Percentiles rank a stretch among this genome's conserved stretches.
phyloP scores from a whole-genome alignment of 2,329 filamentous ascomycete species.

The Diaporthe australafricana region DNA sequence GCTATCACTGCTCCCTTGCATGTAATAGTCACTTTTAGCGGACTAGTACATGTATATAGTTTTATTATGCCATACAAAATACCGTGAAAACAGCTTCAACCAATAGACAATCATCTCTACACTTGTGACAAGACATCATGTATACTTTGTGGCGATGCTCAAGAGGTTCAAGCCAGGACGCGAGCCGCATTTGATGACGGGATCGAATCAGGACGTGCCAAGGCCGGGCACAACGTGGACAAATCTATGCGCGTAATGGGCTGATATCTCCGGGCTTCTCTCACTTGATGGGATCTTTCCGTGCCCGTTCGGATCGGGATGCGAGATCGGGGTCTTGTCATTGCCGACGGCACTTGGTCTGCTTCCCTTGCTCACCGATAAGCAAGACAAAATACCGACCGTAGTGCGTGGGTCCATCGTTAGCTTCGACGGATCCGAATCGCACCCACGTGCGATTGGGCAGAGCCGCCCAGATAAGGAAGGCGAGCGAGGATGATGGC shows the following conservation, averaged over 20 bases:
- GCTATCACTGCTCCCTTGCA: background rate
- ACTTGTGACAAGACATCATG: background rate
- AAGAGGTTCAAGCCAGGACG: background rate
- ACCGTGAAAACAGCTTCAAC: background rate
- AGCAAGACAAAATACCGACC: constrained; percentile 9
- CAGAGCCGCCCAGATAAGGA: constrained; percentile 18
- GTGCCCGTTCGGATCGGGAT: background rate
- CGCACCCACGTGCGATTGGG: constrained; percentile 4
- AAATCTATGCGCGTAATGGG: constrained; percentile 9
- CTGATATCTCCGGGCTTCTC: background rate
- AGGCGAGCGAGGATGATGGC: background rate
- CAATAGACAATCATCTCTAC: background rate
- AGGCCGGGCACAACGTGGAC: background rate
- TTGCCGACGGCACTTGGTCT: constrained; percentile 11
- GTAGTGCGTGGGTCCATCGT: constrained; percentile 6
- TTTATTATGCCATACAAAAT: background rate
- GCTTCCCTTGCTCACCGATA: background rate
- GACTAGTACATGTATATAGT: background rate
- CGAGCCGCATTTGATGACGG: background rate
- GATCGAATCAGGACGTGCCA: background rate
- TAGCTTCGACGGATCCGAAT: constrained; percentile 2
- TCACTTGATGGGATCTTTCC: background rate
- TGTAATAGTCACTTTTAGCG: background rate
- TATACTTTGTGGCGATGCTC: background rate
- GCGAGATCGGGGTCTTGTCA: constrained; percentile 11